Evolutionary conservation across 2,329 filamentous ascomycete species (phyloP).

Genomic region (Basipetospora chlamydospora): DNA sequence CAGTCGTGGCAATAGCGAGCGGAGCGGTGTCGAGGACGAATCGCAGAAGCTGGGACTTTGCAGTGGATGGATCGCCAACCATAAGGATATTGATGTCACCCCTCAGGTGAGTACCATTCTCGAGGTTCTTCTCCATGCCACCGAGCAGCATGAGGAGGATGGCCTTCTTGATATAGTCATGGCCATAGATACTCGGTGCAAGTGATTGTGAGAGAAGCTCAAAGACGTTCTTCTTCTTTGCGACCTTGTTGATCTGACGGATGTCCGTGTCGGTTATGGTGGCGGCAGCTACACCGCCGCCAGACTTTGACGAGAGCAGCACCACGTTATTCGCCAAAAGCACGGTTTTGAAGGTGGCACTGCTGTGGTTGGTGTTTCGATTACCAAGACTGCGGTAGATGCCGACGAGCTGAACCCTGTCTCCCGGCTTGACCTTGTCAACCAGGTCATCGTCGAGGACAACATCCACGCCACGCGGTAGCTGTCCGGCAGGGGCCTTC

Average conservation of each 20-base stretch:
- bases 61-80: conserved; percentile 90
- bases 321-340: conserved; percentile 89
- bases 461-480: conserved; percentile 89
- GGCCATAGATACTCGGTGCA: conserved; percentile 90
- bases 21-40: conserved; percentile 98
- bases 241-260: conserved; percentile 88
- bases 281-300: conserved; percentile 85
- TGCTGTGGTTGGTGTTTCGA: conserved; percentile 78
- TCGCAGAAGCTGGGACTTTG: conserved; percentile 86
- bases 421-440: conserved; percentile 94
- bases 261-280: conserved; percentile 98
- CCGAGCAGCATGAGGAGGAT: conserved; percentile 94
- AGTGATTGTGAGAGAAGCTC: conserved; percentile 81
- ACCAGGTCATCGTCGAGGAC: conserved; percentile 96
- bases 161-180: conserved; percentile 98
- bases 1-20: conserved; percentile 68
- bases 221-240: conserved; percentile 88
- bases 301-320: conserved; percentile 94
- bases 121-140: conserved; percentile 93
- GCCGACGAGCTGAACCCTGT: conserved; percentile 86
- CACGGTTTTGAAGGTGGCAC: conserved; percentile 86
- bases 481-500: conserved; percentile 90
- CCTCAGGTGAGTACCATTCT: conserved; percentile 87
- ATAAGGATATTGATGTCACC: conserved; percentile 96
- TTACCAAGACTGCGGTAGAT: conserved; percentile 96